Evolutionary conservation across 2,329 filamentous ascomycete species (phyloP).

Genomic region (Penicillium rolfsii): DNA sequence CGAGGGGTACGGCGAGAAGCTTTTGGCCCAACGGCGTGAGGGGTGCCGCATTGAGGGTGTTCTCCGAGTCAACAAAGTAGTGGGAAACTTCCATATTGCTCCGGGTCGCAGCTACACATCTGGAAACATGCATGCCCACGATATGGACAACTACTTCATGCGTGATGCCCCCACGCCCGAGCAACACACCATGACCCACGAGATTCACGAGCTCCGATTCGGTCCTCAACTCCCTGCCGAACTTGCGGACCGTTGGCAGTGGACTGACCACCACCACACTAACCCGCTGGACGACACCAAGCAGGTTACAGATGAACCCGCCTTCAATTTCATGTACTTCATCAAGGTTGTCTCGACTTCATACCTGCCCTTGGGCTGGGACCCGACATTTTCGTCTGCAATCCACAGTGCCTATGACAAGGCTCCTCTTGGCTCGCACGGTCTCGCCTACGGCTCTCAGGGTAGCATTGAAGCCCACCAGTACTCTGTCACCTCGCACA

Average conservation of each 20-base stretch:
- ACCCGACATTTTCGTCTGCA: constrained; percentile 57
- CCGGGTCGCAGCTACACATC: constrained; percentile 95
- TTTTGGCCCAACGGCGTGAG: constrained; percentile 85
- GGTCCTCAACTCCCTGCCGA: constrained; percentile 84
- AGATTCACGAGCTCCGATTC: constrained; percentile 86
- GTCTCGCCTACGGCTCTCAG: constrained; percentile 64
- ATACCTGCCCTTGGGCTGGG: constrained; percentile 90
- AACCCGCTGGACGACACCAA: constrained; percentile 84
- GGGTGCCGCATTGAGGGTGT: constrained; percentile 92
- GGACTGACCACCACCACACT: constrained; percentile 81
- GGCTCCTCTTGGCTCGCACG: constrained; percentile 69
- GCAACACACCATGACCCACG: constrained; percentile 85
- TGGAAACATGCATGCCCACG: constrained; percentile 96
- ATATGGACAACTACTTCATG: constrained; percentile 93
- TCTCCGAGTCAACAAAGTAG: constrained; percentile 95
- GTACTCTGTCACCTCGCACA: constrained; percentile 97
- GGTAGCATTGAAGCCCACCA: constrained; percentile 97
- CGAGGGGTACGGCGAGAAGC: constrained; percentile 87
- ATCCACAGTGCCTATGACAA: constrained; percentile 52
- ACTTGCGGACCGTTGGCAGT: constrained; percentile 64
- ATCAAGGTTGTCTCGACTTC: constrained; percentile 97
- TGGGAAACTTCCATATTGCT: constrained; percentile 98
- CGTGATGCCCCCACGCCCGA: constrained; percentile 60
- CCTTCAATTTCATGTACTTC: constrained; percentile 99
- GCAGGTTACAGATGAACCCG: constrained; percentile 77